Evolutionary conservation across 148 eudicot genomes (phyloP).

Genomic region (Cornus kousa): DNA sequence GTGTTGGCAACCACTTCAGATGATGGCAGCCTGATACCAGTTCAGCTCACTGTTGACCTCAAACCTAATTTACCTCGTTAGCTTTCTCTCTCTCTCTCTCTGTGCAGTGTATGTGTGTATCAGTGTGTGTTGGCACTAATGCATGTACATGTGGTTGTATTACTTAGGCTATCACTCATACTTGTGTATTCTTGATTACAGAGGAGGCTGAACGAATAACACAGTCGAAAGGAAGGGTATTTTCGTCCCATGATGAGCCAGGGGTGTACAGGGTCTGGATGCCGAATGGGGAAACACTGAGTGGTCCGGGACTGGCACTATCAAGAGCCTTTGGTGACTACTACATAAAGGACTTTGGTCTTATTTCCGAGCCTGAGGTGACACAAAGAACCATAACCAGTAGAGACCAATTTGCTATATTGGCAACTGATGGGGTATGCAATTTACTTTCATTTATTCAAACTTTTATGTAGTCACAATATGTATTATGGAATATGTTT

Average conservation of each 20-base stretch:
- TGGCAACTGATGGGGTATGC: slow-evolving; percentile 90
- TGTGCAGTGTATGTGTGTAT: not conserved
- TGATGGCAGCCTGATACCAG: slow-evolving; percentile 52
- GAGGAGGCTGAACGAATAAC: slow-evolving; percentile 68
- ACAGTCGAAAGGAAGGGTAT: slow-evolving; percentile 54
- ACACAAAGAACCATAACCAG: slow-evolving; percentile 47
- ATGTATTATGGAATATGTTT: too few species aligned
- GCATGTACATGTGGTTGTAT: not conserved
- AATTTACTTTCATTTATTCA: not conserved
- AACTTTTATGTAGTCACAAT: not conserved
- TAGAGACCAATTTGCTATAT: slow-evolving; percentile 59
- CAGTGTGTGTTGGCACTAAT: too few species aligned
- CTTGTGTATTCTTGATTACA: slow-evolving; percentile 20
- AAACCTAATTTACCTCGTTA: slow-evolving; percentile 81
- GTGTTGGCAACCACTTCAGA: slow-evolving; percentile 58
- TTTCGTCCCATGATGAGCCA: slow-evolving; percentile 60
- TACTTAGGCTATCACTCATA: not conserved
- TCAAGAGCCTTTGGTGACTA: slow-evolving; percentile 89
- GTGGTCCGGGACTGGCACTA: slow-evolving; percentile 67
- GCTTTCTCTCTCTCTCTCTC: slow-evolving; percentile 27
- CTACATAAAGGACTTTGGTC: slow-evolving; percentile 68
- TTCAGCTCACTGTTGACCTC: slow-evolving; percentile 72
- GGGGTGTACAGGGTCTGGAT: slow-evolving; percentile 72
- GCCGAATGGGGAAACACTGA: slow-evolving; percentile 35
- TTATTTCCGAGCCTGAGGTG: slow-evolving; percentile 76